Evolutionary conservation across 768 basidiomycete species (phyloP), one percentile per base, ranked within the genome.

Genomic region (Russula abietina): DNA sequence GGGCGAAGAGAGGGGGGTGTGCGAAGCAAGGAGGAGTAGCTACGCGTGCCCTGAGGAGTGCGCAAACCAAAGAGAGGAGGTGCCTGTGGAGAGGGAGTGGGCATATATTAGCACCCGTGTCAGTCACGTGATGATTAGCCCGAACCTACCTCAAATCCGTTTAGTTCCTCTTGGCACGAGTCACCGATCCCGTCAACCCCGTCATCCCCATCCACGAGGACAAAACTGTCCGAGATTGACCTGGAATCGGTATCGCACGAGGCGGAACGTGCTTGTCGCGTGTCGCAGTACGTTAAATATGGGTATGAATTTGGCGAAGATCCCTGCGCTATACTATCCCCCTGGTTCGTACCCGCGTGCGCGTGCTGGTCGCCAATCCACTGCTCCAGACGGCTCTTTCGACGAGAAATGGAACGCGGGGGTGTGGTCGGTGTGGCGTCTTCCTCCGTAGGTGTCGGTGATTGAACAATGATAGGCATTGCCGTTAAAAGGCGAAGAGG

Each of bases 361-460:
- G 70, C 28, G 68, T 74, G 76, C 57, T 79, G 75, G 24, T 80
- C 80, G 3, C 69, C 71, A 19, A 81, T 72, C 79, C 80, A 81
- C n/a, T 70, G 75, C 41, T 78, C 76, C 45, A 79, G 67, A 56
- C 71, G 78, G 64, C 75, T 77, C 17, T 77, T 73, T 41, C 75
- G 74, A 22, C 74, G 75, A 19, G 71, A 72, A 64, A 76, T 56
- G 59, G 72, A 62, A 61, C 16, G 66, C 60, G 9, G 62, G 52
- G 36, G 67, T 49, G 33, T 64, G 60, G 69, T 62, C 61, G 43
- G 64, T 58, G 55, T 61, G 67, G 55, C 60, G 45, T 67, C 61
- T 60, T 64, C 63, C 2, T 64, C 63, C 19, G 63, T 64, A 17
- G 63, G 63, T 38, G 63, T 64, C 51, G 63, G 63, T 41, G 63